Evolutionary conservation across 2,329 filamentous ascomycete species (phyloP), one percentile per base, ranked within the genome.

Genomic region (Mariannaea elegans): DNA sequence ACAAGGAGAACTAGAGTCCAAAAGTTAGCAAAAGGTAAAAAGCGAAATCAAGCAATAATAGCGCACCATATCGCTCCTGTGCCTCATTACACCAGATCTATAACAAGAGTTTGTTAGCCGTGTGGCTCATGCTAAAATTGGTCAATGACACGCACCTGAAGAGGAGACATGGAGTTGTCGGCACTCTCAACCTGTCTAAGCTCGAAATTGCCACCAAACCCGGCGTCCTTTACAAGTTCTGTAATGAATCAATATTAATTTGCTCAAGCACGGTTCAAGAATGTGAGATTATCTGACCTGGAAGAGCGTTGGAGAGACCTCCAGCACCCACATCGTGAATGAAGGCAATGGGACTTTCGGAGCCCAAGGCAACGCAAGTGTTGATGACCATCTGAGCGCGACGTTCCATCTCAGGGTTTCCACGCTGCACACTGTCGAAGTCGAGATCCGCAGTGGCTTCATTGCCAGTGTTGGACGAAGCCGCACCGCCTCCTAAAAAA

Each of bases 381-480:
- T 98, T 95, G 77, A 99, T 99, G 65, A 99, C 95, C 86, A 98
- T 97, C 79, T 99, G 95, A 2, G 94, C 95, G 69, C 95, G 87
- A 63, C 95, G 86, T 77, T 99, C 93, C 77, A 98, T 94, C 78
- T 99, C 95, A 1, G 95, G 94, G 73, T 99, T 99, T 45, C 94
- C 95, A 78, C 95, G 86, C 79, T 99, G 95, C 29, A 99, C 95
- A 80, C 93, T 97, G 70, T 94, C 93, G 77, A 98, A 99, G 75
- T 99, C 95, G 2, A 99, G 84, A 67, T 97, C 94, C 1, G 94
- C 93, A 45, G 91, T 95, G 29, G 90, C 90, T 79, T 97, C 93
- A 46, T 91, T 92, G 16, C 93, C 95, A 34, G 92, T 88, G 61
- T 93, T 91, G 79, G 92, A 97, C 2, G 94, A 98, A 8, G 95